Conservation (phyloP, 257 asterid genomes). For the Ilex aquifolium region DNA sequence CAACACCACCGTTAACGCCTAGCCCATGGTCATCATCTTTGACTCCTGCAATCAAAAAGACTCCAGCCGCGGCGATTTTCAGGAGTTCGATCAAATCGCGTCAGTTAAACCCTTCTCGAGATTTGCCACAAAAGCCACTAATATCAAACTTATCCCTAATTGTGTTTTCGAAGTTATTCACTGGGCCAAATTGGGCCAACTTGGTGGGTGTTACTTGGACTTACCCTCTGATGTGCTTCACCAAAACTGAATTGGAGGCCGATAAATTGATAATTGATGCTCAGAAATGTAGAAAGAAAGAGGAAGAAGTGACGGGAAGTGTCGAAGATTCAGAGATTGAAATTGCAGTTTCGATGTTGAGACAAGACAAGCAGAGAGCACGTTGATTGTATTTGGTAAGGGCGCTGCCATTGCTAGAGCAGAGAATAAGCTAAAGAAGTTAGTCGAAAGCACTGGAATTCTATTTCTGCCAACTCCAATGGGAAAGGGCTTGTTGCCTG, state of each 20-base stretch:
- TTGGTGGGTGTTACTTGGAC: constrained; percentile 88
- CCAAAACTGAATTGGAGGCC: constrained; percentile 56
- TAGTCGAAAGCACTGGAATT: constrained; percentile 69
- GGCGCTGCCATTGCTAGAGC: constrained; percentile 81
- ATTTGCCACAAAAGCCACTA: constrained; percentile 64
- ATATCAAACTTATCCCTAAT: constrained; percentile 43
- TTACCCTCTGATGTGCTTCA: constrained; percentile 75
- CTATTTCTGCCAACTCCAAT: constrained; percentile 91
- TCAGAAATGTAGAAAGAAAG: constrained; percentile 30
- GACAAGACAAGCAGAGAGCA: constrained; percentile 54
- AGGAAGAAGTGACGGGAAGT: constrained; percentile 22
- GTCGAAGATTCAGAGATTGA: constrained; percentile 29
- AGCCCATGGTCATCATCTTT: constrained; percentile 86
- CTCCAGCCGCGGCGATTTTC: constrained; percentile 77
- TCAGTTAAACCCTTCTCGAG: constrained; percentile 77
- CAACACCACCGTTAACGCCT: constrained; percentile 67
- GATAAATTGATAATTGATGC: constrained; percentile 49
- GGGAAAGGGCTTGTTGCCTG: constrained; percentile 82
- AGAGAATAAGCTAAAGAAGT: constrained; percentile 43
- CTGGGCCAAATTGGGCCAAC: constrained; percentile 52
- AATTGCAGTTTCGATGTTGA: constrained; percentile 62
- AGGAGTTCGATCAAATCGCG: constrained; percentile 76
- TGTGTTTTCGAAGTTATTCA: constrained; percentile 63
- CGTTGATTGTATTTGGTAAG: constrained; percentile 83
- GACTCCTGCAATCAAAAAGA: constrained; percentile 83